These are phyloP conservation scores for Bruguiera hainesii DNA, from an alignment of 441 rosid species.

Conservation along the genomic window DNA sequence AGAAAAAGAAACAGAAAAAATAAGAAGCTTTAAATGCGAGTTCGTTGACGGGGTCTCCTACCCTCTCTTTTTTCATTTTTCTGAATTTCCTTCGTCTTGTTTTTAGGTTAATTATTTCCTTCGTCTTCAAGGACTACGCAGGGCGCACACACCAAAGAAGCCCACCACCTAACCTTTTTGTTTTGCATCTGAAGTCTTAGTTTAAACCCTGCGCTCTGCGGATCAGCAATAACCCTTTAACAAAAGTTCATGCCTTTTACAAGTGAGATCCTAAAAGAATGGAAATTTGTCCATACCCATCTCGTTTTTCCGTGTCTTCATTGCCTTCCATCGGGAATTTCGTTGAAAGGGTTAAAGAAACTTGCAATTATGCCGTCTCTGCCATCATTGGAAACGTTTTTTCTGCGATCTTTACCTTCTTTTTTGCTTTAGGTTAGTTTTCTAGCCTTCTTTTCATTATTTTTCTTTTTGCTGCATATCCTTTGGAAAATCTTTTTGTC, in stretches of 20 bases:
- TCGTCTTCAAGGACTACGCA: slow-evolving; percentile 36
- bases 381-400: slow-evolving; percentile 78
- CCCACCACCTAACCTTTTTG: slow-evolving; percentile 9
- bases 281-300: slow-evolving; percentile 53
- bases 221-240: slow-evolving; percentile 14
- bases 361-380: slow-evolving; percentile 62
- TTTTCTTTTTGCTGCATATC: not conserved
- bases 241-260: not conserved
- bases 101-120: not conserved
- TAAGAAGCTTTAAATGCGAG: slow-evolving; percentile 62
- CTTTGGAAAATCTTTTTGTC: slow-evolving; percentile 1
- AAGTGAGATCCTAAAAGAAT: slow-evolving; percentile 17
- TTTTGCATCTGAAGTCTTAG: slow-evolving; percentile 7
- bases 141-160: slow-evolving; percentile 1
- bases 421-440: slow-evolving; percentile 84
- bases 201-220: slow-evolving; percentile 26
- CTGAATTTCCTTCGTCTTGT: too few relatives aligned
- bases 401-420: slow-evolving; percentile 94
- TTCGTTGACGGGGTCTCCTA: slow-evolving; percentile 28
- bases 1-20: slow-evolving; percentile 11
- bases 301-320: slow-evolving; percentile 44
- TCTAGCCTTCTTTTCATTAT: not conserved
- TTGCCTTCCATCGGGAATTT: slow-evolving; percentile 45
- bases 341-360: slow-evolving; percentile 54
- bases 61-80: slow-evolving; percentile 13